Evolutionary conservation across 2,329 filamentous ascomycete genomes (phyloP), one percentile per base, ranked within the genome.

Genomic region (Claviceps cyperi): DNA sequence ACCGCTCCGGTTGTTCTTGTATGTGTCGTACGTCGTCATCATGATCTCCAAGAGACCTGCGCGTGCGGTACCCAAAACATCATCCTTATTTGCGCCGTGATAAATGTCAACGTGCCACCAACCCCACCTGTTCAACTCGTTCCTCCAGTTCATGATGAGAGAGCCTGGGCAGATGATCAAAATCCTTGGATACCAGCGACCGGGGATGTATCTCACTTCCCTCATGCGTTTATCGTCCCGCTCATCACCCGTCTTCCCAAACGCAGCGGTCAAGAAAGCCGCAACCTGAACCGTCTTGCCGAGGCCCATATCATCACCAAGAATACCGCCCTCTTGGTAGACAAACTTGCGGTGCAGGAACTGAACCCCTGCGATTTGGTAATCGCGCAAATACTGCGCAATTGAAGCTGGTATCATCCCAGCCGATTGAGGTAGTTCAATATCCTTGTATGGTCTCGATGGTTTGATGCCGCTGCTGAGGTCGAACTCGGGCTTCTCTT

Each of bases 251-350:
- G 86, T 94, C 68, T 98, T 98, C 7, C 92, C 92, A 62, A 95
- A 98, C 0, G 89, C 90, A 1, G 82, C 88, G 0, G 88, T 86
- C 21, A 98, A 71, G 56, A 98, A 97, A 0, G 90, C 86, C 51
- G 89, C 92, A 24, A 98, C 87, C 64, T 98, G 92, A 2, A 98
- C 87, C 0, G 92, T 98, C 66, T 98, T 98, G 0, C 92, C 92
- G 35, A 98, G 67, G 19, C 92, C 92, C 92, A 98, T 98, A 60
- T 98, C 92, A 61, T 98, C 92, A 3, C 91, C 90, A 0, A 98
- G 74, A 21, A 98, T 86, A 1, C 86, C 88, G 1, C 92, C 92
- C 57, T 83, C 84, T 60, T 98, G 92, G 56, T 87, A 91, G 4
- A 96, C 84, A 61, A 97, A 97, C 21, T 86, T 76, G 52, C 86